phyloP scores from a whole-genome alignment of 2,329 filamentous ascomycete genomes.

The Lasiodiplodia theobromae region DNA sequence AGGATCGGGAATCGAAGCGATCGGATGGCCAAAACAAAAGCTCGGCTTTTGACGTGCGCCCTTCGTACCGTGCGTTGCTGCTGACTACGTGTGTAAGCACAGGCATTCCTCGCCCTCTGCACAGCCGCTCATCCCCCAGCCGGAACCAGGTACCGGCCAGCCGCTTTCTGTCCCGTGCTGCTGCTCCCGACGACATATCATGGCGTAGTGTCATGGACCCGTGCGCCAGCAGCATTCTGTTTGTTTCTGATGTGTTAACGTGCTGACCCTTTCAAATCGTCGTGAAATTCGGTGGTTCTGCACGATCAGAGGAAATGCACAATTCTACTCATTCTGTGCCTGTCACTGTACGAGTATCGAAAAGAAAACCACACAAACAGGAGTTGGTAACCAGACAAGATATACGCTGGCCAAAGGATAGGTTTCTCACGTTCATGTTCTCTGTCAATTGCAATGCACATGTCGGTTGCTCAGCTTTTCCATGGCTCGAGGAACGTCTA shows the following conservation, averaged over 20 bases:
- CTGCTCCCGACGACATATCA: conserved; percentile 1
- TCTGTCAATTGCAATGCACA: no score
- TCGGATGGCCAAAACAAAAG: conserved; percentile 15
- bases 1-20: conserved; percentile 12
- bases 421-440: no score
- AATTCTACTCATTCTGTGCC: no score
- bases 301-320: background rate
- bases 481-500: no score
- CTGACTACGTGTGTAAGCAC: conserved; percentile 6
- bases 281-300: background rate
- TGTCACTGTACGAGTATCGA: no score
- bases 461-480: no score
- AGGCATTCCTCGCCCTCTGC: conserved; percentile 2
- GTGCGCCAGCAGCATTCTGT: conserved; percentile 53
- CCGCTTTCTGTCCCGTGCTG: conserved; percentile 15
- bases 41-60: conserved; percentile 17
- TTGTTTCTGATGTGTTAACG: background rate
- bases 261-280: no score
- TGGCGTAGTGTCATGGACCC: conserved; percentile 3
- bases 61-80: conserved; percentile 15
- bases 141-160: background rate
- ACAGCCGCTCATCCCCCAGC: conserved; percentile 18
- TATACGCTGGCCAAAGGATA: no score
- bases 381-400: no score
- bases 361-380: no score